Percentiles rank a stretch among this genome's conserved stretches.
Evolutionary conservation across 305 asterid species (phyloP).

Genomic region (Withania somnifera): DNA sequence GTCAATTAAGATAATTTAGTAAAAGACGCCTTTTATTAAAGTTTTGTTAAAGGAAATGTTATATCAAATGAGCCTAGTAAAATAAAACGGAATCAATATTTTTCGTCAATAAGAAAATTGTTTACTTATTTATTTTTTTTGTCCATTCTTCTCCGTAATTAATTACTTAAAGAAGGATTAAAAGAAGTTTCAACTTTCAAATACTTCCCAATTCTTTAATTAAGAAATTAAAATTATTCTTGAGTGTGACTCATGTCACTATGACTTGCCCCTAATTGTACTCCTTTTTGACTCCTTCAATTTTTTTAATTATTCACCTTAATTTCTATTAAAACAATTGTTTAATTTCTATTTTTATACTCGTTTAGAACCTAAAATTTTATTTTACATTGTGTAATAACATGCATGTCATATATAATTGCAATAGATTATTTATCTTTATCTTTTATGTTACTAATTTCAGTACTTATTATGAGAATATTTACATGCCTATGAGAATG

Average conservation of each 20-base stretch:
- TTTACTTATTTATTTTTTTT: not conserved
- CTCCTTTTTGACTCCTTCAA: not conserved
- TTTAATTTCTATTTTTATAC: not conserved
- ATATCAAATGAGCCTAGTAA: too few relatives aligned
- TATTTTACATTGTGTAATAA: too few relatives aligned
- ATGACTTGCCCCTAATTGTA: not conserved
- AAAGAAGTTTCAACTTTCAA: not conserved
- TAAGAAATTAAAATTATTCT: not conserved
- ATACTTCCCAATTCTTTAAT: not conserved
- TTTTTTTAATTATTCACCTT: not conserved
- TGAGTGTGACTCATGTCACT: not conserved
- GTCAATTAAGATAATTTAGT: too few relatives aligned
- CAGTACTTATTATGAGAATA: too few relatives aligned
- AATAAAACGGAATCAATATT: too few relatives aligned
- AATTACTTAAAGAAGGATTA: not conserved
- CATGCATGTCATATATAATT: too few relatives aligned
- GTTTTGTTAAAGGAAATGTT: too few relatives aligned
- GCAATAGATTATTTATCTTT: too few relatives aligned
- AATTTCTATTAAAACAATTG: not conserved
- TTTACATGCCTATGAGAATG: too few relatives aligned
- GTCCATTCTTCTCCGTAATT: not conserved
- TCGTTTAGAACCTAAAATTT: too few relatives aligned
- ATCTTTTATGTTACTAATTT: too few relatives aligned
- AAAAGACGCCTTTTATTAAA: too few relatives aligned
- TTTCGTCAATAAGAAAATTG: not conserved